Percentiles rank a stretch among this genome's conserved stretches.
phyloP scores from a whole-genome alignment of 192 early-diverging fungal species.

The Chytriomyces confervae region DNA sequence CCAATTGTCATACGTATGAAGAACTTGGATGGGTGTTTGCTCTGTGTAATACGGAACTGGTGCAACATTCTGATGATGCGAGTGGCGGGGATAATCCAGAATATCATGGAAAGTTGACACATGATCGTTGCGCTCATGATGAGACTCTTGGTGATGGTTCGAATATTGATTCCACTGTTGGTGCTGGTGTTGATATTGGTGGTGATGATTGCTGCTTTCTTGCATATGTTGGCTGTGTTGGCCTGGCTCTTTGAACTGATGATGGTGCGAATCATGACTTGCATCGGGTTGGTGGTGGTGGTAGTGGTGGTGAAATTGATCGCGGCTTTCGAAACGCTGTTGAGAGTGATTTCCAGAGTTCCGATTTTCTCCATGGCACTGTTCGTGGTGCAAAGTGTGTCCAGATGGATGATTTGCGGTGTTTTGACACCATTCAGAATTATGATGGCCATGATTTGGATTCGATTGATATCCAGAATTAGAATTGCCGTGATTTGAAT shows the following conservation, averaged over 20 bases:
- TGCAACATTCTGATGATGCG: neutral
- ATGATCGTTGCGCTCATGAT: neutral
- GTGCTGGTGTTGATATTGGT: neutral
- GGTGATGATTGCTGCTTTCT: neutral
- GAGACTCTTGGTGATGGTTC: neutral
- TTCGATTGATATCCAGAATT: neutral
- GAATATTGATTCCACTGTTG: slow-evolving; percentile 1
- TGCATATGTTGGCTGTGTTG: neutral
- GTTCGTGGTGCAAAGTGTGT: neutral
- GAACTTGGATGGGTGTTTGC: slow-evolving; percentile 20
- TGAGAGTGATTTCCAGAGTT: neutral
- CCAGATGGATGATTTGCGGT: neutral
- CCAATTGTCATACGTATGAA: slow-evolving; percentile 31
- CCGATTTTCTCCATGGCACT: neutral
- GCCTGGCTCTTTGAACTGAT: neutral
- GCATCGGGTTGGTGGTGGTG: neutral
- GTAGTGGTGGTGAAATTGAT: slow-evolving; percentile 10
- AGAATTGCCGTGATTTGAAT: neutral
- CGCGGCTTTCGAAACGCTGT: neutral
- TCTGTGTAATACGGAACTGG: slow-evolving; percentile 29
- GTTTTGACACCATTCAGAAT: neutral
- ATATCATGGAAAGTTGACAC: slow-evolving; percentile 29
- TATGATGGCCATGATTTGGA: no score
- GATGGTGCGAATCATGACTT: neutral
- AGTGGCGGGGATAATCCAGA: neutral